Base-by-base conservation (phyloP, 208 protist species). In the Wallacemonas sp. region DNA sequence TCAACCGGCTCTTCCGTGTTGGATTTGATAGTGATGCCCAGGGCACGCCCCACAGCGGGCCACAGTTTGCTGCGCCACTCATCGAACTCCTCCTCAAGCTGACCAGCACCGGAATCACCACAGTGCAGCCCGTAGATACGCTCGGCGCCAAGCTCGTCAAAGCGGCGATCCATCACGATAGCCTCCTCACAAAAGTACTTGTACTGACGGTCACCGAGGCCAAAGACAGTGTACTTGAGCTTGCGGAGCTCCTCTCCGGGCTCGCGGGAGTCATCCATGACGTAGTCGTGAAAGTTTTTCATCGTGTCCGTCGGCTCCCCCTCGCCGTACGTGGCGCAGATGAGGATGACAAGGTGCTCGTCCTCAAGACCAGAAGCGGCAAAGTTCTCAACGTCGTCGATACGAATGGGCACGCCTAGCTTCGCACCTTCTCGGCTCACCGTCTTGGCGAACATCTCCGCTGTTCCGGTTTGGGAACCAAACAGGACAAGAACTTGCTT, bases 311-410 rank as follows among this genome's bases (percentile, higher is more conserved):
- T 96, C 22, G 86, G 84, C 68, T 97, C 91, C 11, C 93, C 93
- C 58, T 98, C 93, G 47, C 91, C 95, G 69, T 93, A 96, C 44
- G 92, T 98, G 45, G 91, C 79, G 46, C 90, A 96, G 12, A 94
- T 62, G 55, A 94, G 72, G 22, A 96, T 75, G 26, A 95, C 79
- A 22, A 94, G 70, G 1, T 44, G 65, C 64, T 94, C 88, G 28
- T 79, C 53, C 68, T 90, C 82, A 22, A 93, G 66, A 51, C 84
- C 66, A 69, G 55, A 59, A 11, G 60, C 47, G 15, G 92, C 75
- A 62, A 93, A 95, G 62, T 72, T 77, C 63, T 95, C 88, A 1
- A 82, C 72, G 56, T 93, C 85, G 60, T 68, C 63, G 5, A 91
- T 19, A 33, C 72, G 73, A 11, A 82, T 83, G 2, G 80, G 77